phyloP scores from a whole-genome alignment of 2,329 filamentous ascomycete genomes.

The Aspergillus fischeri region DNA sequence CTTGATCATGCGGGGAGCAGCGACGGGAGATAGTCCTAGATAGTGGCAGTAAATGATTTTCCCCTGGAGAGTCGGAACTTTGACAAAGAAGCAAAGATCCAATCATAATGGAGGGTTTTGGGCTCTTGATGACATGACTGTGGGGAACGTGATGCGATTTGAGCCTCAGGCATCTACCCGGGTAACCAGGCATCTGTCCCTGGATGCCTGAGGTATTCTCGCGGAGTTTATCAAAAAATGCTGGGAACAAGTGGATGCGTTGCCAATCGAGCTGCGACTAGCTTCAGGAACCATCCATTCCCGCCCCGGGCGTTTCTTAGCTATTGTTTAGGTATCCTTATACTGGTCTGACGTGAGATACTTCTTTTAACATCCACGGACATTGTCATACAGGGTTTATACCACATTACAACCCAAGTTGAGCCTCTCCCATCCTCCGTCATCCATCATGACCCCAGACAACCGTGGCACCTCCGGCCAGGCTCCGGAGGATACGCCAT shows the following conservation, averaged over 20 bases:
- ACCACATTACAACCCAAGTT: background rate
- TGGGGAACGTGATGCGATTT: background rate
- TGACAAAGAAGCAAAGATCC: background rate
- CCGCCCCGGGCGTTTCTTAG: background rate
- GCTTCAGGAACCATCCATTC: background rate
- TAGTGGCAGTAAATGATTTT: background rate
- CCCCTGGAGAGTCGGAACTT: background rate
- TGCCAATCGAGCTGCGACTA: background rate
- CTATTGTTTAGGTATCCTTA: background rate
- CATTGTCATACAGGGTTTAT: background rate
- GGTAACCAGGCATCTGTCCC: background rate
- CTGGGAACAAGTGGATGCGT: background rate
- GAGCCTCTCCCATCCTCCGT: constrained; percentile 1
- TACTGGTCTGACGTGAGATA: constrained; percentile 3
- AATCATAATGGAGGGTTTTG: background rate
- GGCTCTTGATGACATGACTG: background rate
- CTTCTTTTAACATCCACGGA: background rate
- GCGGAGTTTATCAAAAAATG: background rate
- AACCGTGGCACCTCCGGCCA: constrained; percentile 20
- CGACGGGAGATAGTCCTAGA: background rate
- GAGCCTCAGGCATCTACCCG: background rate
- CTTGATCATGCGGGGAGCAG: background rate
- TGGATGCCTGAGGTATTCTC: background rate
- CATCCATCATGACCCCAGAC: constrained; percentile 24
- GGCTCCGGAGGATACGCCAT: constrained; percentile 18